phyloP scores from a whole-genome alignment of 2,329 filamentous ascomycete species.

The Xylaria digitata region DNA sequence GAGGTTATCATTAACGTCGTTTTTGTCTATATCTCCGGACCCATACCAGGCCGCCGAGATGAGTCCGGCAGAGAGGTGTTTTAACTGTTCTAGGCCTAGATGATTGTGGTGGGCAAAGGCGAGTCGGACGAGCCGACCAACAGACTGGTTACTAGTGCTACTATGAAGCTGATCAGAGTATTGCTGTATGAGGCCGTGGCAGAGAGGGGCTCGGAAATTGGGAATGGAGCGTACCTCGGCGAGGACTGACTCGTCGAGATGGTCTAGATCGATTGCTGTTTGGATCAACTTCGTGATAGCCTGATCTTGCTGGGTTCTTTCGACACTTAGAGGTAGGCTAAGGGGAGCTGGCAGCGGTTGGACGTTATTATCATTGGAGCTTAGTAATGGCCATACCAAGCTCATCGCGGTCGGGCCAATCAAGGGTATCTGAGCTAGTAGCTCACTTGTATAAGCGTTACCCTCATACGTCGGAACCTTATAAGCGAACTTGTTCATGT shows the following conservation, averaged over 20 bases:
- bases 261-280: not conserved
- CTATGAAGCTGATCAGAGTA: no score
- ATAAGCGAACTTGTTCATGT: conserved; percentile 38
- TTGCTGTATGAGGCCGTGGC: not conserved
- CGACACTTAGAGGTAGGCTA: no score
- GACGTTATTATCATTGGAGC: no score
- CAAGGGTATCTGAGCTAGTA: not conserved
- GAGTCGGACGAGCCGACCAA: conserved; percentile 12
- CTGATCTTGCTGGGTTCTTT: not conserved
- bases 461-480: not conserved
- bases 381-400: not conserved
- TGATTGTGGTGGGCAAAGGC: conserved; percentile 1
- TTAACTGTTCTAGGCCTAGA: not conserved
- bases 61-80: not conserved
- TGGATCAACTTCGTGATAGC: not conserved
- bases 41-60: not conserved
- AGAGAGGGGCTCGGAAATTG: not conserved
- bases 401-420: not conserved
- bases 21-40: not conserved
- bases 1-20: no score
- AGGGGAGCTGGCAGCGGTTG: not conserved
- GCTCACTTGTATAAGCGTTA: not conserved
- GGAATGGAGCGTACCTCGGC: not conserved
- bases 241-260: not conserved
- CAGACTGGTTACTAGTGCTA: no score